phyloP scores from a whole-genome alignment of 345 rosid species.

The Xanthoceras sorbifolium region DNA sequence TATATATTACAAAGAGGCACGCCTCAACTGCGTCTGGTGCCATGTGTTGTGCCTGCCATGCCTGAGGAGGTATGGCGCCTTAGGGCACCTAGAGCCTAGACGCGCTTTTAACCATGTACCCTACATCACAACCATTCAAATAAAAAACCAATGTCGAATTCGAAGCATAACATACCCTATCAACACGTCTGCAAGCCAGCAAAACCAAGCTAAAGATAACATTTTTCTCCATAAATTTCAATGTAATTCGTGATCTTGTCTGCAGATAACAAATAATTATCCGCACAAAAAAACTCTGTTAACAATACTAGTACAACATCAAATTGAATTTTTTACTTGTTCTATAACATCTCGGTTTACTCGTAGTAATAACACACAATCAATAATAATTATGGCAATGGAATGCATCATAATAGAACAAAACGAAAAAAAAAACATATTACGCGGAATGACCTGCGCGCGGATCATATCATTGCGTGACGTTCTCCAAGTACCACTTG shows the following conservation, averaged over 20 bases:
- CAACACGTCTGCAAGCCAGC: neutral
- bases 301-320: slow-evolving; percentile 3
- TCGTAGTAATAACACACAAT: neutral
- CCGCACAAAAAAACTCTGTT: neutral
- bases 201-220: neutral
- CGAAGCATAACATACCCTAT: too few relatives aligned
- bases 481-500: slow-evolving; percentile 84
- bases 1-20: too few relatives aligned
- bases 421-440: neutral
- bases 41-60: too few relatives aligned
- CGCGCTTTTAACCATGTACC: too few relatives aligned
- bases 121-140: neutral
- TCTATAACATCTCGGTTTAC: neutral
- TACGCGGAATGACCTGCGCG: neutral
- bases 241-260: neutral
- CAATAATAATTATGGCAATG: neutral
- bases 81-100: too few relatives aligned
- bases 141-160: neutral
- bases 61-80: too few relatives aligned
- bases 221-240: neutral
- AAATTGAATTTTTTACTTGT: neutral
- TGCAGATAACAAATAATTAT: neutral
- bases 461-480: slow-evolving; percentile 30
- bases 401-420: neutral
- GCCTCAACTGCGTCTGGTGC: too few relatives aligned